Conservation (phyloP, 2,329 filamentous ascomycete genomes). For the Fusarium anguioides region DNA sequence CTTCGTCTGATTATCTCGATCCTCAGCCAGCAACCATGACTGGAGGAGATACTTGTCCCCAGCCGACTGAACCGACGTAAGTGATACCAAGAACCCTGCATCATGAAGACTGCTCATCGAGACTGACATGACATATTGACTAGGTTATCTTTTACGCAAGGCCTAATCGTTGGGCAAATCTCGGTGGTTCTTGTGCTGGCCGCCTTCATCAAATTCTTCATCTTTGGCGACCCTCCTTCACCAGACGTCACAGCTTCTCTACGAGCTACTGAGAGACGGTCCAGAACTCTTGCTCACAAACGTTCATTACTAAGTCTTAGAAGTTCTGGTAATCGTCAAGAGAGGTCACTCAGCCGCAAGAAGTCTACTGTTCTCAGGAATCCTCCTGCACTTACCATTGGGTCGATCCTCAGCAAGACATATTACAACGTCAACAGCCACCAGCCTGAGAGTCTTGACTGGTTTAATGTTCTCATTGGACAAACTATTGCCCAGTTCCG, state of each 20-base stretch:
- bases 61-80: conserved; percentile 57
- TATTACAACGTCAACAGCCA: conserved; percentile 97
- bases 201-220: conserved; percentile 99
- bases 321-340: conserved; percentile 55
- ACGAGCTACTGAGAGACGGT: conserved; percentile 78
- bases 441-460: conserved; percentile 95
- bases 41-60: conserved; percentile 55
- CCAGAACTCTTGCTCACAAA: conserved; percentile 79
- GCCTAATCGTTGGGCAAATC: conserved; percentile 91
- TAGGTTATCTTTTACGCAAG: conserved; percentile 91
- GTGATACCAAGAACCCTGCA: conserved; percentile 14
- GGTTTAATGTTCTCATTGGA: conserved; percentile 98
- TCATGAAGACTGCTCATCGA: conserved; percentile 1
- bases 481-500: conserved; percentile 97
- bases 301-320: conserved; percentile 75
- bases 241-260: conserved; percentile 82
- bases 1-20: background rate
- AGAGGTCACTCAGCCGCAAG: conserved; percentile 67
- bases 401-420: conserved; percentile 93
- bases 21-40: conserved; percentile 48
- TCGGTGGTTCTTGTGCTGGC: conserved; percentile 91
- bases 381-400: conserved; percentile 83
- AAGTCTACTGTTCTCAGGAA: conserved; percentile 79
- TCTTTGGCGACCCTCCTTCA: conserved; percentile 93
- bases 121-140: conserved; percentile 1